phyloP scores from a whole-genome alignment of 202 grass and related monocot genomes.

The Zoysia matrella region DNA sequence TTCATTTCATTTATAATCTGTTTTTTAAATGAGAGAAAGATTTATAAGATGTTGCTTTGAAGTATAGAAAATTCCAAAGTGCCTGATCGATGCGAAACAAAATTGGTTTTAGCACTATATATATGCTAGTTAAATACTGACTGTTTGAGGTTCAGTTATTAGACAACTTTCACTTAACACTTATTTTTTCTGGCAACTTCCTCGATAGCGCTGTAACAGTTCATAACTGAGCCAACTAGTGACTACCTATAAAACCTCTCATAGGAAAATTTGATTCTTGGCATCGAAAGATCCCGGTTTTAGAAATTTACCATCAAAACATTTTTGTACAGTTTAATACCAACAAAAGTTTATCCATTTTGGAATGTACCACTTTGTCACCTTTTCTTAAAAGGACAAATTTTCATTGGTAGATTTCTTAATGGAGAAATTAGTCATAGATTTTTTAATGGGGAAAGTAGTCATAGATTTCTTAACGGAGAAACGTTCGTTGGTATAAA shows the following conservation, averaged over 20 bases:
- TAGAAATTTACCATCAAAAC: no score
- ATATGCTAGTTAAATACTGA: background rate
- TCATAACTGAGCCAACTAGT: slow-evolving; percentile 11
- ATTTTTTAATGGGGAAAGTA: no score
- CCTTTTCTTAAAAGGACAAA: no score
- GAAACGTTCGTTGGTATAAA: no score
- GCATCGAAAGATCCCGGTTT: no score
- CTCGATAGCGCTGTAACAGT: background rate
- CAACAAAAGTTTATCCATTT: no score
- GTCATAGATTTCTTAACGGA: no score
- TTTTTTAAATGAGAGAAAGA: background rate
- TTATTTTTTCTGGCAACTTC: slow-evolving; percentile 12
- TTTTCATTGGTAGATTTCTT: no score
- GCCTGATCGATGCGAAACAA: background rate
- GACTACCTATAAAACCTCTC: background rate
- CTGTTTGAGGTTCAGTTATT: background rate
- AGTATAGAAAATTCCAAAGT: background rate
- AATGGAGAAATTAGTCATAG: no score
- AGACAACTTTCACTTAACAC: background rate
- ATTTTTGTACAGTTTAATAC: no score
- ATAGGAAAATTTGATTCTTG: no score
- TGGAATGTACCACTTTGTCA: no score
- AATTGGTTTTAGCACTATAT: background rate
- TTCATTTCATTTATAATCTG: background rate
- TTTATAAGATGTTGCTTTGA: background rate